These are phyloP conservation scores for Scutellaria minor DNA, from an alignment of 257 asterid species.

Conservation along the genomic window DNA sequence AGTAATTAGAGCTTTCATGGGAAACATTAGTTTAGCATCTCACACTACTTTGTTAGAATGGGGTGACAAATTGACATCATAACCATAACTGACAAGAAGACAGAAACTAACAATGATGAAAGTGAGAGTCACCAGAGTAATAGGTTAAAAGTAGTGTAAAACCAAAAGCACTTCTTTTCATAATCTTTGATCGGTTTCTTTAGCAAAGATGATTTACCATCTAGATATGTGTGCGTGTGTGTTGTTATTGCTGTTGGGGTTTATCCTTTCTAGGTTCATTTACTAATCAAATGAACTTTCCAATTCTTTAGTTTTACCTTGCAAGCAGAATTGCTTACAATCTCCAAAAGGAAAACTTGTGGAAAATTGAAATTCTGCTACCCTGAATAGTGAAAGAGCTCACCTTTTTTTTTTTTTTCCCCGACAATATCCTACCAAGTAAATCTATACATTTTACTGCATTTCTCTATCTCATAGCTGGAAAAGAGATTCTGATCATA, in stretches of 20 bases:
- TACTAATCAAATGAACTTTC: neutral
- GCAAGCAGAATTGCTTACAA: constrained; percentile 11
- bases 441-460: neutral
- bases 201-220: neutral
- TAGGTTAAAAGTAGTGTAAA: neutral
- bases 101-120: neutral
- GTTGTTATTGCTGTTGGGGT: neutral
- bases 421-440: neutral
- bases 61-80: constrained; percentile 2
- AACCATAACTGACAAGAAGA: constrained; percentile 6
- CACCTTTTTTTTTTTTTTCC: neutral
- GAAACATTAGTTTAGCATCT: constrained; percentile 11
- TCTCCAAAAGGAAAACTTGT: neutral
- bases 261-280: neutral
- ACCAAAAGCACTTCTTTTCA: neutral
- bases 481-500: neutral
- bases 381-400: neutral
- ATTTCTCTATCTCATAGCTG: neutral
- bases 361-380: constrained; percentile 8
- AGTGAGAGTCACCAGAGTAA: neutral
- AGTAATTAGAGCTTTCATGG: neutral
- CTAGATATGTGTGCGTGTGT: neutral
- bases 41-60: neutral
- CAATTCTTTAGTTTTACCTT: constrained; percentile 2
- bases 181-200: neutral